A percentile compares a stretch with the other conserved stretches of the same genome.
phyloP scores from a whole-genome alignment of 495 filamentous ascomycete species.

The Annulohypoxylon nitens region DNA sequence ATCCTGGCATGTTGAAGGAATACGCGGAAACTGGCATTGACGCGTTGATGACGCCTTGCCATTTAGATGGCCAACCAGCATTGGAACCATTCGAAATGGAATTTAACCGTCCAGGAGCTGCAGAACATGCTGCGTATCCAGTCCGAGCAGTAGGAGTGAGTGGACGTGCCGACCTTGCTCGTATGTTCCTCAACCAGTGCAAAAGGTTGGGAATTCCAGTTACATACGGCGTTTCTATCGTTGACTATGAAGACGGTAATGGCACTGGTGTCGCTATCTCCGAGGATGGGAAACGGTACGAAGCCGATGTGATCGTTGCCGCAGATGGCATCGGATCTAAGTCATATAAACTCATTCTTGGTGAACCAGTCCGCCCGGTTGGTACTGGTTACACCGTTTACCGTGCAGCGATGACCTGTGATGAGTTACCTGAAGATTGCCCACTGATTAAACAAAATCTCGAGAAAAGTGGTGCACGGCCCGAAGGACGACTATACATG shows the following conservation, averaged over 20 bases:
- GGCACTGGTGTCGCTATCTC: background rate
- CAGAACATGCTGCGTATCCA: background rate
- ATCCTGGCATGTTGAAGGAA: background rate
- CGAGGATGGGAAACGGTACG: background rate
- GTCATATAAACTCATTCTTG: constrained; percentile 3
- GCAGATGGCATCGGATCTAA: background rate
- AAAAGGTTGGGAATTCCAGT: background rate
- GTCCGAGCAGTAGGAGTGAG: background rate
- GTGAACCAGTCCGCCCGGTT: background rate
- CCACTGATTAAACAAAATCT: background rate
- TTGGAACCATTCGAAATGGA: background rate
- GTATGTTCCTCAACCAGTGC: background rate
- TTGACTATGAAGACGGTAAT: background rate
- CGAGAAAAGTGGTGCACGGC: background rate
- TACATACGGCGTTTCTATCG: background rate
- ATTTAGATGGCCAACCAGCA: background rate
- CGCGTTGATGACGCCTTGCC: background rate
- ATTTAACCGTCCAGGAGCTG: background rate
- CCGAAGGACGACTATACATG: background rate
- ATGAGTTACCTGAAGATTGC: background rate
- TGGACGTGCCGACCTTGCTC: background rate
- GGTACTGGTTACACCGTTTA: background rate
- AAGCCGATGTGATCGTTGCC: background rate
- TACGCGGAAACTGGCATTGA: background rate
- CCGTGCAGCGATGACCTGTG: background rate